Percentiles rank a stretch among this genome's conserved stretches.
Conservation (phyloP, 352 stramenopile species). For the Saprolegnia parasitica region DNA sequence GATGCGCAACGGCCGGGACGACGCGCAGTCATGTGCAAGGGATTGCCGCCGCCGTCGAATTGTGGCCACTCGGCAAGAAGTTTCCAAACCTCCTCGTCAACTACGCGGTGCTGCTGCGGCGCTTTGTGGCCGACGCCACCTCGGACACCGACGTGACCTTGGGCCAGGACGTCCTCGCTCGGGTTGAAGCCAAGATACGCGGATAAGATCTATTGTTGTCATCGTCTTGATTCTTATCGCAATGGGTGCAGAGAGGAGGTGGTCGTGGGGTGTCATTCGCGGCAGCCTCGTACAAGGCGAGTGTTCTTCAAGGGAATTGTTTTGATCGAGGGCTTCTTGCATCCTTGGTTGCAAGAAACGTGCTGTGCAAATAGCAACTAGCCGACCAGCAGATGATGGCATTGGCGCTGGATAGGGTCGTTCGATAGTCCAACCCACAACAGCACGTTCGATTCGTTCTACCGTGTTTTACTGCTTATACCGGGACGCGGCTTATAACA, state of each 20-base stretch:
- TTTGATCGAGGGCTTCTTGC: no score
- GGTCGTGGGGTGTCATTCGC: no score
- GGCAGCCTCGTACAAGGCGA: no score
- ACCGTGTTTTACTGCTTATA: neutral
- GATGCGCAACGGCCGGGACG: neutral
- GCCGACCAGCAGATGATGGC: no score
- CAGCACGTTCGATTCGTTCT: no score
- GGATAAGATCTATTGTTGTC: neutral
- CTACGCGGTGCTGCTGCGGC: constrained; percentile 5
- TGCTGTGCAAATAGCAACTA: no score
- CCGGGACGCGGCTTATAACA: neutral
- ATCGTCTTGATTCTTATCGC: neutral
- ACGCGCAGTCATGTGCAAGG: no score
- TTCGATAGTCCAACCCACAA: no score
- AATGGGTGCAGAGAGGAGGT: no score
- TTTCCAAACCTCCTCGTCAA: constrained; percentile 11
- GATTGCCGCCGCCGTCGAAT: neutral
- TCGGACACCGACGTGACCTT: neutral
- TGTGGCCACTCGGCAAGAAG: neutral
- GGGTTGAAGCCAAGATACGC: neutral
- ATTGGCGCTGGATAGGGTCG: no score
- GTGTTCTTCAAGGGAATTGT: no score
- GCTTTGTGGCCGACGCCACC: neutral
- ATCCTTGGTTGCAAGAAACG: no score
- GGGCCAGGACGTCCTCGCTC: neutral